These are phyloP conservation scores for Solanum chilense DNA, from an alignment of 257 asterid genomes.

Conservation along the genomic window DNA sequence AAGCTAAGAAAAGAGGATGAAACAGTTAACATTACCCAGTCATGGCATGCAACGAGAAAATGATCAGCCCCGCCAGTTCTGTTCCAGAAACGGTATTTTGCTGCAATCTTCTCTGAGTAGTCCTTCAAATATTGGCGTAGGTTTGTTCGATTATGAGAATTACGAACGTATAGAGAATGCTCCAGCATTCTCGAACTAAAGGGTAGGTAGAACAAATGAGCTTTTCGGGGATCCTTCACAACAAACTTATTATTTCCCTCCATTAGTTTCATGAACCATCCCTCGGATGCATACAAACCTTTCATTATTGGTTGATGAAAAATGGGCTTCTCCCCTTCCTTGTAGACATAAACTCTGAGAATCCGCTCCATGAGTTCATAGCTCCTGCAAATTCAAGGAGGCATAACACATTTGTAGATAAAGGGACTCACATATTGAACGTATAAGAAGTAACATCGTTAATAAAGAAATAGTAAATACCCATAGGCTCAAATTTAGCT, in stretches of 20 bases:
- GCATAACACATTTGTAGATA: not conserved
- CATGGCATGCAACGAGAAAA: constrained; percentile 94
- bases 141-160: constrained; percentile 70
- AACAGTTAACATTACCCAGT: constrained; percentile 55
- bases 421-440: not conserved
- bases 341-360: constrained; percentile 61
- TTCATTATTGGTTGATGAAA: constrained; percentile 77
- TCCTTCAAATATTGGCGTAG: constrained; percentile 57
- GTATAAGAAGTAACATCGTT: not conserved
- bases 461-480: not conserved
- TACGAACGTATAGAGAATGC: constrained; percentile 48
- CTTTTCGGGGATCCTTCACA: constrained; percentile 71
- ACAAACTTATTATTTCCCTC: constrained; percentile 54
- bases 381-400: constrained; percentile 46
- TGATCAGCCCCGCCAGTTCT: constrained; percentile 94
- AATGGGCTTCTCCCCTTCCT: constrained; percentile 77
- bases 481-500: not conserved
- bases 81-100: constrained; percentile 78
- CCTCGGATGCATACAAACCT: constrained; percentile 86
- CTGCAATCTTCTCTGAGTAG: constrained; percentile 66
- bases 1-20: not conserved
- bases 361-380: constrained; percentile 76
- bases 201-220: constrained; percentile 87
- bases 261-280: constrained; percentile 97
- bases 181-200: constrained; percentile 77